These are phyloP conservation scores for Thermomyces lanuginosus DNA, from an alignment of 2,329 filamentous ascomycete species.

Conservation along the genomic window DNA sequence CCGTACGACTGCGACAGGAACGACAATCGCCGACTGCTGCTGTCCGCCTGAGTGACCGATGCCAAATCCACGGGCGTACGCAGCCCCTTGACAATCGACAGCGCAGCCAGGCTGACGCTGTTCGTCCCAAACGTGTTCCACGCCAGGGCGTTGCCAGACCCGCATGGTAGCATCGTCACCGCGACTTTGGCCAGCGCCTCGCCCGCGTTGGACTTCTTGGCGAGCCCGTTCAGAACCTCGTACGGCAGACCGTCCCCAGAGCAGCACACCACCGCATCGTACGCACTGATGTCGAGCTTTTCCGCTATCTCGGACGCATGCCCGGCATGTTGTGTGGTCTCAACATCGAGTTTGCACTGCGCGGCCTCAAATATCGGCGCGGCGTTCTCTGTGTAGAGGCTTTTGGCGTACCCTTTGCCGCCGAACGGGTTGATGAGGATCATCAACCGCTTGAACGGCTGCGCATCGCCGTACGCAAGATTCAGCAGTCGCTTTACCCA, in stretches of 20 bases:
- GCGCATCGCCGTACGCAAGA: conserved; percentile 52
- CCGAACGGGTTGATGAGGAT: conserved; percentile 84
- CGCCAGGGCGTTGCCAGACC: conserved; percentile 86
- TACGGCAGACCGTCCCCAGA: conserved; percentile 85
- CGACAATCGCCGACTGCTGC: conserved; percentile 58
- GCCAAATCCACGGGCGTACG: conserved; percentile 72
- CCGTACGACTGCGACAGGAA: conserved; percentile 85
- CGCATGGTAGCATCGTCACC: conserved; percentile 76
- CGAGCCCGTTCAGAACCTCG: conserved; percentile 89
- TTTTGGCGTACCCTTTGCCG: conserved; percentile 60
- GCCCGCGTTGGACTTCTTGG: conserved; percentile 55
- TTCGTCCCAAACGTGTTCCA: conserved; percentile 75
- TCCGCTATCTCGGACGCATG: conserved; percentile 66
- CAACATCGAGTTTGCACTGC: conserved; percentile 56
- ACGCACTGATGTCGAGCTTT: conserved; percentile 59
- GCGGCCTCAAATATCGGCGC: conserved; percentile 73
- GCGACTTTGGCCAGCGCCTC: conserved; percentile 61
- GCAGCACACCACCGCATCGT: conserved; percentile 73
- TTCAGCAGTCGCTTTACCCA: conserved; percentile 53
- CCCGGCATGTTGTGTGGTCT: conserved; percentile 53
- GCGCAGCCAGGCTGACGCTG: conserved; percentile 55
- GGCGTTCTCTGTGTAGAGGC: conserved; percentile 57
- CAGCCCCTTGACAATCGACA: conserved; percentile 74
- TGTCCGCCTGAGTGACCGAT: conserved; percentile 68
- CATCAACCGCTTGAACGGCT: conserved; percentile 61